These are phyloP conservation scores for Sporisorium graminicola DNA, from an alignment of 1,284 basidiomycete species.

Conservation along the genomic window DNA sequence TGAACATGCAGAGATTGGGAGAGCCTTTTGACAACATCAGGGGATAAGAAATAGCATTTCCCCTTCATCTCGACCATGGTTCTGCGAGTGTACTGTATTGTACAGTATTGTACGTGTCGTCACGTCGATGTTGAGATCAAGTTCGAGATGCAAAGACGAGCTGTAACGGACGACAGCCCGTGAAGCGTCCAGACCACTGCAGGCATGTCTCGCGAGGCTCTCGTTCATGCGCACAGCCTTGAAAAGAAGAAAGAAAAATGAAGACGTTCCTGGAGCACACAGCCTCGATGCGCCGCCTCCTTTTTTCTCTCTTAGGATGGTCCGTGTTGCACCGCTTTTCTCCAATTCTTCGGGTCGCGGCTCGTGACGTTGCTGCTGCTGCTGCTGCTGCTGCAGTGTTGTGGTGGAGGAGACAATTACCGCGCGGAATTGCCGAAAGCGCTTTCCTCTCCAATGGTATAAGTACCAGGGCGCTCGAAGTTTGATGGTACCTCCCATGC, in stretches of 20 bases:
- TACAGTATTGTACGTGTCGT: no score
- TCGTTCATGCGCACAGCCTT: no score
- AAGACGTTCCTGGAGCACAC: conserved; percentile 7
- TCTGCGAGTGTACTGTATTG: background rate
- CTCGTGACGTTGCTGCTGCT: background rate
- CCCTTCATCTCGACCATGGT: no score
- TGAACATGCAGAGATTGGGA: conserved; percentile 15
- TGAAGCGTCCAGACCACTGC: no score
- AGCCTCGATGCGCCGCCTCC: background rate
- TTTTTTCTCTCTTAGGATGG: background rate
- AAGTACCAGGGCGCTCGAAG: background rate
- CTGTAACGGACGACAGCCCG: no score
- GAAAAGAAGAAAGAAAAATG: background rate
- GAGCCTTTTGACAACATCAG: conserved; percentile 13
- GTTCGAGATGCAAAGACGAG: no score
- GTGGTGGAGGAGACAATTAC: no score
- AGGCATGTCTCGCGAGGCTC: no score
- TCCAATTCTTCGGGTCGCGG: background rate
- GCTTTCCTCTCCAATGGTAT: no score
- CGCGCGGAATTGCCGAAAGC: no score
- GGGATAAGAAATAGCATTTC: background rate
- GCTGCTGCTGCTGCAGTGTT: background rate
- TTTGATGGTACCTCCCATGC: background rate
- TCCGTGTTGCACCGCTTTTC: conserved; percentile 31
- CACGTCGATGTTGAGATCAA: background rate